Percentiles rank a stretch among this genome's conserved stretches.
Evolutionary conservation across 208 protist genomes (phyloP).

Genomic region (Trypanosoma cruzi): DNA sequence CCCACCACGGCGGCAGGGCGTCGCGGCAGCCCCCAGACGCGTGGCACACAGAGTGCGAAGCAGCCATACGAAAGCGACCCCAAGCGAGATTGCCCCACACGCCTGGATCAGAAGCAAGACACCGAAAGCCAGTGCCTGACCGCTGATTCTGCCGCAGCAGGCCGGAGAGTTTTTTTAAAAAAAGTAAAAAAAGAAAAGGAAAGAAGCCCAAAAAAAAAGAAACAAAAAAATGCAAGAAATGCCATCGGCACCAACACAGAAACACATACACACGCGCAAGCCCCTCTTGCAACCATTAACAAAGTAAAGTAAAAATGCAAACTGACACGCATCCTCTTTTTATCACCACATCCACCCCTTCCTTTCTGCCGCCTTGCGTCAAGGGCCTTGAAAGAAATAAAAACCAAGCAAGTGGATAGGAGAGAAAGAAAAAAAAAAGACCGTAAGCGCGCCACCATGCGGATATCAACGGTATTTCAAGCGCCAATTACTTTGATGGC

Average conservation of each 20-base stretch:
- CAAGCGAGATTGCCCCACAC: slow-evolving; percentile 21
- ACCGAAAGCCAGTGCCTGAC: slow-evolving; percentile 1
- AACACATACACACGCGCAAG: background rate
- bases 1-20: background rate
- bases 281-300: background rate
- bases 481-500: background rate
- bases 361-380: background rate
- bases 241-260: background rate
- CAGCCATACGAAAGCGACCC: slow-evolving; percentile 6
- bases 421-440: slow-evolving; percentile 11
- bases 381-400: background rate
- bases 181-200: slow-evolving; percentile 14
- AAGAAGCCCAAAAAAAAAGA: background rate
- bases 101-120: slow-evolving; percentile 10
- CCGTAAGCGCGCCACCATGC: background rate
- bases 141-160: background rate
- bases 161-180: background rate
- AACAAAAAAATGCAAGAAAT: background rate
- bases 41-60: background rate
- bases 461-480: background rate
- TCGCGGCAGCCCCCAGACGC: background rate
- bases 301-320: background rate
- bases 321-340: too few species aligned
- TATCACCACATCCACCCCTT: background rate
- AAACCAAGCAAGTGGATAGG: slow-evolving; percentile 4